Percentiles rank a stretch among this genome's conserved stretches.
Conservation (phyloP, 371 early-diverging fungal species). For the Mortierella sp. region DNA sequence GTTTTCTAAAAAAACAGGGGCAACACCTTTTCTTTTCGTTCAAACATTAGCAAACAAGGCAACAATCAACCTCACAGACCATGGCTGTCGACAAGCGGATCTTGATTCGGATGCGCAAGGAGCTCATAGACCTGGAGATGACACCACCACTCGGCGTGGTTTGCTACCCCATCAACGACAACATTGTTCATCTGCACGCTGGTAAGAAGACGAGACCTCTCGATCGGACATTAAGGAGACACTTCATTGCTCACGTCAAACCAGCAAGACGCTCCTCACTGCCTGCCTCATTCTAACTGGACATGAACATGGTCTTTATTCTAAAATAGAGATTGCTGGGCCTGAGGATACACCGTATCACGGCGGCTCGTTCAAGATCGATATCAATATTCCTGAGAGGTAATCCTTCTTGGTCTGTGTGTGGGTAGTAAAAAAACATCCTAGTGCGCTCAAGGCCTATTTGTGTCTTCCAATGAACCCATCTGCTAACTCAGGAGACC, state of each 20-base stretch:
- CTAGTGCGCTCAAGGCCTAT: too few relatives aligned
- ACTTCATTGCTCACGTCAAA: not conserved
- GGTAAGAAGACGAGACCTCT: constrained; percentile 16
- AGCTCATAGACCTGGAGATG: constrained; percentile 37
- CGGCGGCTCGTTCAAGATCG: constrained; percentile 44
- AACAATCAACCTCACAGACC: not conserved
- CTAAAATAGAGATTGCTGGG: constrained; percentile 34
- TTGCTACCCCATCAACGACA: constrained; percentile 51
- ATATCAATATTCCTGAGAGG: constrained; percentile 53
- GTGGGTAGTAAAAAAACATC: too few relatives aligned
- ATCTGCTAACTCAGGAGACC: not conserved
- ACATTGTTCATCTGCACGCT: constrained; percentile 45
- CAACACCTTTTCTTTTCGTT: not conserved
- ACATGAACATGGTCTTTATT: not conserved
- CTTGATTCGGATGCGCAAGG: constrained; percentile 40
- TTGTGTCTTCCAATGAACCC: too few relatives aligned
- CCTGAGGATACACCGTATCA: constrained; percentile 46
- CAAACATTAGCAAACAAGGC: not conserved
- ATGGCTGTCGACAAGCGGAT: constrained; percentile 38
- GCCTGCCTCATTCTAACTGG: not conserved
- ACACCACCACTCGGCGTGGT: constrained; percentile 36
- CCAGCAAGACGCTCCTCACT: not conserved
- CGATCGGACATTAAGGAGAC: not conserved
- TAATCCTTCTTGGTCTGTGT: not conserved
- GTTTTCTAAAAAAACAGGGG: not conserved